A percentile compares a stretch with the other conserved stretches of the same genome.
Conservation (phyloP, 2,329 filamentous ascomycete species). For the Aspergillus clavatus region DNA sequence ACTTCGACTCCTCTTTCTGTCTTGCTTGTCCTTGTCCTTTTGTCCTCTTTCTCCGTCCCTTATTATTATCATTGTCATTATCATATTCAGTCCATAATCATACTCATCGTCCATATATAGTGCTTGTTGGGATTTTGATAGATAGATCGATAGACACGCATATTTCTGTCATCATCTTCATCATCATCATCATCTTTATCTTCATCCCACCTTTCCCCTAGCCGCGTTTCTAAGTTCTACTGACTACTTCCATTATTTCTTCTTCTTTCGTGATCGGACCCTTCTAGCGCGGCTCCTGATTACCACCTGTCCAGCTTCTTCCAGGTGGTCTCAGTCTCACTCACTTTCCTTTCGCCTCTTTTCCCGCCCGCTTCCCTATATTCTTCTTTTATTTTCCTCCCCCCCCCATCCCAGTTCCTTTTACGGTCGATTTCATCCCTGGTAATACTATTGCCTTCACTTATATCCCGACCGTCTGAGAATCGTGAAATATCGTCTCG, state of each 20-base stretch:
- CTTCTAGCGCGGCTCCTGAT: too few relatives aligned
- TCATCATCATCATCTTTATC: not conserved
- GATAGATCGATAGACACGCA: too few relatives aligned
- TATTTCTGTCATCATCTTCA: too few relatives aligned
- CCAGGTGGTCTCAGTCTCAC: not conserved
- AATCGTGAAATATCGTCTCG: not conserved
- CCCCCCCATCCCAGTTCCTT: not conserved
- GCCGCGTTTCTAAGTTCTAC: constrained; percentile 4
- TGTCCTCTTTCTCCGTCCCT: not conserved
- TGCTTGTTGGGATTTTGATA: not conserved
- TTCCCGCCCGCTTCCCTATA: not conserved
- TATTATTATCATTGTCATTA: not conserved
- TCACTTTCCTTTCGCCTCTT: not conserved
- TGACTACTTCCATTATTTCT: constrained; percentile 1
- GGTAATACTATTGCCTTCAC: not conserved
- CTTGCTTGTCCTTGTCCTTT: too few relatives aligned
- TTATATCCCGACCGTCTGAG: not conserved
- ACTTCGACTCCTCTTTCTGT: too few relatives aligned
- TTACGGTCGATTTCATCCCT: not conserved
- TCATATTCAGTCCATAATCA: not conserved
- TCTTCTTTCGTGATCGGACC: too few relatives aligned
- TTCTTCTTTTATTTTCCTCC: not conserved
- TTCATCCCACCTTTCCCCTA: constrained; percentile 7
- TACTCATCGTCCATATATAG: too few relatives aligned
- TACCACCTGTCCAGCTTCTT: not conserved